phyloP scores from a whole-genome alignment of 2,329 filamentous ascomycete genomes.

The Colletotrichum sp. region DNA sequence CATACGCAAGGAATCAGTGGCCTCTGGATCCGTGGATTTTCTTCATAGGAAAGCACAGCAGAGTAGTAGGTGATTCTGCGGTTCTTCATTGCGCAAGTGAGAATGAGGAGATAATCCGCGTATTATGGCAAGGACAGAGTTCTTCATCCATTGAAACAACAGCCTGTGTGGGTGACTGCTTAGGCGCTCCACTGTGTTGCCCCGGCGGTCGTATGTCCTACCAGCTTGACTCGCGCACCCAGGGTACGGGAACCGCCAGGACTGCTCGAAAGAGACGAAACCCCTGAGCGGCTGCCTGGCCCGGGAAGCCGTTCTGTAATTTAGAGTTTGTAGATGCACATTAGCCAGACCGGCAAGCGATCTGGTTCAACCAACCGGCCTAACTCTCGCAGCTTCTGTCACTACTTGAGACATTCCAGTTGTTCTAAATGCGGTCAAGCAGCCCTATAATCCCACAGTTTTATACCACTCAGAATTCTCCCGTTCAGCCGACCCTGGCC shows the following conservation, averaged over 20 bases:
- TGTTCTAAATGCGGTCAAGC: neutral
- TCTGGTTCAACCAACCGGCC: neutral
- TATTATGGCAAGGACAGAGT: neutral
- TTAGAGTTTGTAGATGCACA: neutral
- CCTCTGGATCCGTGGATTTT: fast-evolving
- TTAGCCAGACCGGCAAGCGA: neutral
- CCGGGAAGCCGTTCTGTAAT: neutral
- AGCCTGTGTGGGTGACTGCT: neutral
- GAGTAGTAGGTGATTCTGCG: neutral
- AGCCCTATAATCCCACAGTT: neutral
- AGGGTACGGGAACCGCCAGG: neutral
- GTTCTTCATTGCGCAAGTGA: neutral
- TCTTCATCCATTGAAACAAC: neutral
- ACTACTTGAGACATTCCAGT: neutral
- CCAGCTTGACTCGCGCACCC: neutral
- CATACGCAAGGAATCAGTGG: neutral
- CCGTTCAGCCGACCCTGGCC: neutral
- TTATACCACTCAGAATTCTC: neutral
- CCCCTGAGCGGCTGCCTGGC: neutral
- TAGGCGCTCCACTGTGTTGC: neutral
- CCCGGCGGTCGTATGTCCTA: neutral
- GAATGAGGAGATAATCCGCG: neutral
- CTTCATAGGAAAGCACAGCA: neutral
- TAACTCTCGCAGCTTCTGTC: neutral
- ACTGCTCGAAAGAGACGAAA: neutral